These are phyloP conservation scores for Mixia osmundae DNA, from an alignment of 1,284 basidiomycete species.

Conservation along the genomic window DNA sequence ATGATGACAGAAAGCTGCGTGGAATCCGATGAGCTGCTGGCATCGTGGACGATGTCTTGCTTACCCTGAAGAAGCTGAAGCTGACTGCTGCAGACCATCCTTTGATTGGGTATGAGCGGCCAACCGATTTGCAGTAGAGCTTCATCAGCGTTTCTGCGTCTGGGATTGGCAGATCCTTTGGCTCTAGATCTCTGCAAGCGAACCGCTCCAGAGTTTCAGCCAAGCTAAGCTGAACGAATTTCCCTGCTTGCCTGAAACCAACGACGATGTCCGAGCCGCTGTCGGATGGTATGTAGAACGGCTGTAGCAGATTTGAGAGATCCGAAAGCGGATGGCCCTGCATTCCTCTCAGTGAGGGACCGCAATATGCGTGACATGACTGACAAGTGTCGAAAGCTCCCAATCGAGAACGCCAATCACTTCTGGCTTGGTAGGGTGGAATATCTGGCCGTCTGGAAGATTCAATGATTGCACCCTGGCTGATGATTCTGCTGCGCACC, in stretches of 20 bases:
- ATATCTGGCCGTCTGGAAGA: constrained; percentile 29
- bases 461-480: neutral
- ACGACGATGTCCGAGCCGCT: constrained; percentile 21
- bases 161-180: constrained; percentile 35
- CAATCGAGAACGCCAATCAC: constrained; percentile 91
- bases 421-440: constrained; percentile 69
- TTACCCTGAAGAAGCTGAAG: constrained; percentile 66
- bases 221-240: too few relatives aligned
- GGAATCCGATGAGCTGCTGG: constrained; percentile 15
- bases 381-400: constrained; percentile 83
- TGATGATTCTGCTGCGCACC: neutral
- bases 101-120: constrained; percentile 41
- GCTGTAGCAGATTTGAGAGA: constrained; percentile 65
- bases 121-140: constrained; percentile 41
- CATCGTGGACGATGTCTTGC: constrained; percentile 17
- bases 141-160: constrained; percentile 46
- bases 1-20: constrained; percentile 53
- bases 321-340: constrained; percentile 50
- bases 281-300: constrained; percentile 43
- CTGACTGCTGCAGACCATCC: constrained; percentile 56
- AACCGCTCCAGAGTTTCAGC: constrained; percentile 45
- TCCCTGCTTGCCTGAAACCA: constrained; percentile 1
- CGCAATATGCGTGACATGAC: constrained; percentile 33
- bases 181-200: constrained; percentile 28
- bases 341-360: neutral